phyloP scores from a whole-genome alignment of 1,139 yeast genomes.

The Debaryomyces subglobosus region DNA sequence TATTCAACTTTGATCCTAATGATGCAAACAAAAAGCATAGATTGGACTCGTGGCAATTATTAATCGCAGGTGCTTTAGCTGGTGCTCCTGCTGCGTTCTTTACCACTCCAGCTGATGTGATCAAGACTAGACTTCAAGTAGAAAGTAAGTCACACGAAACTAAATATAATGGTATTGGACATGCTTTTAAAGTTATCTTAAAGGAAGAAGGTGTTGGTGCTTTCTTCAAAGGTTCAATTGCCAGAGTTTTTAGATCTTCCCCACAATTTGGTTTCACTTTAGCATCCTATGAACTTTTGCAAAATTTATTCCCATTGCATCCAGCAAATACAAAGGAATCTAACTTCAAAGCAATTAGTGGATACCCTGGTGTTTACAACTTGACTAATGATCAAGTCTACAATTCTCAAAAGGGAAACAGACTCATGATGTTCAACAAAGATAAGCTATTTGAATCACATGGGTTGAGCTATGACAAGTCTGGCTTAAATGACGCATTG shows the following conservation, averaged over 20 bases:
- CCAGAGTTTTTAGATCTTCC: constrained; percentile 91
- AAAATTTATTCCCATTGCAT: constrained; percentile 47
- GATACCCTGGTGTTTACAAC: constrained; percentile 52
- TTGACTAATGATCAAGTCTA: constrained; percentile 52
- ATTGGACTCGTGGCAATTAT: constrained; percentile 80
- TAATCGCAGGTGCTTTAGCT: constrained; percentile 89
- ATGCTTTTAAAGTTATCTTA: constrained; percentile 74
- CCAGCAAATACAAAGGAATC: constrained; percentile 51
- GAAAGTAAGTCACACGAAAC: constrained; percentile 80
- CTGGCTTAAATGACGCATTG: constrained; percentile 36
- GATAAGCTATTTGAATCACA: constrained; percentile 28
- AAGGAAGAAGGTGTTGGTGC: constrained; percentile 78
- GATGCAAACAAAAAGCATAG: constrained; percentile 51
- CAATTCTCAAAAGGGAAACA: constrained; percentile 37
- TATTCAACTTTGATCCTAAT: constrained; percentile 82
- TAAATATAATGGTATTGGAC: constrained; percentile 71
- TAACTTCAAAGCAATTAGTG: constrained; percentile 47
- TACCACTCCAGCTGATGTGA: constrained; percentile 96
- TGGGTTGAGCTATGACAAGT: constrained; percentile 21
- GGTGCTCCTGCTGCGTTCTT: constrained; percentile 98
- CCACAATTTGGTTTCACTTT: constrained; percentile 98
- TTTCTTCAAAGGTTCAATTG: constrained; percentile 95
- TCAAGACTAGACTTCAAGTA: constrained; percentile 91
- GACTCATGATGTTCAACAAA: constrained; percentile 43
- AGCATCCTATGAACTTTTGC: constrained; percentile 90